Base-by-base conservation (phyloP, 345 rosid genomes). In the Salix purpurea region DNA sequence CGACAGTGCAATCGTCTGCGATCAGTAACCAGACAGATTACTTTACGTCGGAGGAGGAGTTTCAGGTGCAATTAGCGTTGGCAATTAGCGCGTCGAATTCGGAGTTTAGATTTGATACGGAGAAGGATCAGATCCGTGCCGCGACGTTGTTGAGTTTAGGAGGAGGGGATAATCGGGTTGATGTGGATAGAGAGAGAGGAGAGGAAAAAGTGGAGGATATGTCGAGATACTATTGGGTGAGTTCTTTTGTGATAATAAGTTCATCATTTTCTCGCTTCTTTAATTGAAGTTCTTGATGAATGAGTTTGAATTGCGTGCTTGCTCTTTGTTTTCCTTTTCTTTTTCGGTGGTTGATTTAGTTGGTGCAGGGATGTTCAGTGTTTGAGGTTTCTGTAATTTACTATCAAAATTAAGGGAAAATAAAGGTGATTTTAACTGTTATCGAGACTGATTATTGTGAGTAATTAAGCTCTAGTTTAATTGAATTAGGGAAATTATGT, bases 71-170 rank as follows among this genome's bases (percentile, higher is more conserved):
- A 91, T 74, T 96, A 71, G 99, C 99, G 71, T 82, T 96, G 77
- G 99, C 99, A 72, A 91, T 95, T 74, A 95, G 99, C 76, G 98
- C 90, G 18, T 96, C 99, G 40, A 92, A 91, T 81, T 88, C 99
- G 36, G 96, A 88, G 40, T 78, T 77, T n/a, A 81, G 83, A 54
- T 87, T 86, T 67, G 95, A 90, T 80, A 84, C 88, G 32, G 94
- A 90, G 90, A 92, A 87, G 83, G 91, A 96, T 83, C 96, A 90
- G 97, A 96, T 96, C 90, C 92, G 94, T n/a, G 91, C 94, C 7
- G 91, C 94, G 48, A 89, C 90, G 65, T 72, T 89, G 77, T 61
- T 87, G 85, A 92, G 99, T 77, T 77, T 94, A 82, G 94, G 96
- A 72, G 86, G 81, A 39, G 81, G 12, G 46, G 19, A 69, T 23